Conservation (phyloP, 2,329 filamentous ascomycete species). For the Fusarium sp. region DNA sequence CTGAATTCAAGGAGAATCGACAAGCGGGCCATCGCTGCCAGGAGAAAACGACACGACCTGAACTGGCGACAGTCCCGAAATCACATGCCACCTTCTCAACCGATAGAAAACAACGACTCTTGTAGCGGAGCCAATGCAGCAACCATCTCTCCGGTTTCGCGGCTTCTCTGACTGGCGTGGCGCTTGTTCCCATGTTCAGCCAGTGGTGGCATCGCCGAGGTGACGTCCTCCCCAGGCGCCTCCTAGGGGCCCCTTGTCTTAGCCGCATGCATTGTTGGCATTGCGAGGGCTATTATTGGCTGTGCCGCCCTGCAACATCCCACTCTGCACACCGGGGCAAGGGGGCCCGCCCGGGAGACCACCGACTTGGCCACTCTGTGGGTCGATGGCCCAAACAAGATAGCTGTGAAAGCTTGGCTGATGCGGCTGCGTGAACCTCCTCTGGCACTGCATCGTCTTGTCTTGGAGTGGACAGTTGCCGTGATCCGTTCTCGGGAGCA, state of each 20-base stretch:
- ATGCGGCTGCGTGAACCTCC: conserved; percentile 29
- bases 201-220: conserved; percentile 34
- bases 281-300: conserved; percentile 42
- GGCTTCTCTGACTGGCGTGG: conserved; percentile 30
- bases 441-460: conserved; percentile 18
- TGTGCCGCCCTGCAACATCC: conserved; percentile 27
- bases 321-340: conserved; percentile 32
- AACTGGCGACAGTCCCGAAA: conserved; percentile 17
- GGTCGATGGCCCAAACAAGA: conserved; percentile 31
- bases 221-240: conserved; percentile 39
- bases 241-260: conserved; percentile 39
- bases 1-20: background rate
- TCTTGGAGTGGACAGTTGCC: conserved; percentile 19
- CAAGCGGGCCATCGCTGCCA: conserved; percentile 18
- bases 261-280: conserved; percentile 43
- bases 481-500: background rate
- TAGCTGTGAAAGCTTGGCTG: conserved; percentile 37
- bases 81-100: conserved; percentile 17
- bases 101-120: conserved; percentile 10
- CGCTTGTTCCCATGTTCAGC: conserved; percentile 30
- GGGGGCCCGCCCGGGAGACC: conserved; percentile 32
- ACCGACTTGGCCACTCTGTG: conserved; percentile 21
- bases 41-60: background rate
- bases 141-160: conserved; percentile 22
- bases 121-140: conserved; percentile 17